Base-by-base conservation (phyloP, 2,329 filamentous ascomycete genomes). In the Aspergillus ruber region DNA sequence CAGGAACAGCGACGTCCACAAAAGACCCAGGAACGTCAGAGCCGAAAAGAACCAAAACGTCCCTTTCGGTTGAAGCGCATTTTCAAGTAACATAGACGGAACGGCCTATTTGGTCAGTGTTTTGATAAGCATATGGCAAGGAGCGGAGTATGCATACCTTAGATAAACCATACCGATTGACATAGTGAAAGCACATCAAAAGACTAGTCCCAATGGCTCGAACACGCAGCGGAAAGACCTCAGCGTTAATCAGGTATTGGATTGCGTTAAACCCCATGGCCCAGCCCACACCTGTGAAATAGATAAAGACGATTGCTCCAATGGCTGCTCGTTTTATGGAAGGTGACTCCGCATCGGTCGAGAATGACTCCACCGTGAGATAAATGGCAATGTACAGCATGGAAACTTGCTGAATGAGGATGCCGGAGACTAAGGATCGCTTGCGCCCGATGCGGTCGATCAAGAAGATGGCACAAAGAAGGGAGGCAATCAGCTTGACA, bases 381-480 rank as follows among this genome's bases (percentile, higher is more conserved):
- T 76, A 79, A 41, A 77, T 70, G 13, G 74, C 75, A 64, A 78
- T 73, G 60, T 79, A 80, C 2, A 78, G 61, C 72, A 80, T 77
- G n/a, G 73, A 62, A 9, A 78, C n/a, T 1, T 71, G 60, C 48
- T 78, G 75, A 6, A 74, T 62, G 35, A 55, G 63, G 33, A 78
- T 76, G 7, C 76, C 76, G n/a, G 68, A 66, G 38, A 69, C 64
- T 6, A 79, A 66, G 1, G 75, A 67, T 12, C 74, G 66, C 67
- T 88, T 88, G 45, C 86, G 81, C 1, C 86, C 86, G 50, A 90
- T 79, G 47, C 83, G 80, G 56, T 90, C 86, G 56, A 90, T 84
- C 2, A 90, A 77, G 74, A 89, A 86, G 44, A 89, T 74, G 0
- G 85, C 85, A 63, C 85, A 89, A 25, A 80, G 56, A 15, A 89